phyloP scores from a whole-genome alignment of 768 basidiomycete species.

The Pleurotus tuber-regium region DNA sequence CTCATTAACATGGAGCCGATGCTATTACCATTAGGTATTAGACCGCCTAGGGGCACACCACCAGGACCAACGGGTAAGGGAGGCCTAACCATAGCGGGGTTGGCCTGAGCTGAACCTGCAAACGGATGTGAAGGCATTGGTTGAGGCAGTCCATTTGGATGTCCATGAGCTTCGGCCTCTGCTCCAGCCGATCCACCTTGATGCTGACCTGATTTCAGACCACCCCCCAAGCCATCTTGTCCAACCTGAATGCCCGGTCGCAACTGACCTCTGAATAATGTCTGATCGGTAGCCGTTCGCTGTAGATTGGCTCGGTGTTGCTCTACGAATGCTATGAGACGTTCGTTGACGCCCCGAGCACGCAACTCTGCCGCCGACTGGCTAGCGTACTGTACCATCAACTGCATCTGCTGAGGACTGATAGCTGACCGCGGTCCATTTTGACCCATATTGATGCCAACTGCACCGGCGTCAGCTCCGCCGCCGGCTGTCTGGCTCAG shows the following conservation, averaged over 20 bases:
- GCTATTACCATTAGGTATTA: neutral
- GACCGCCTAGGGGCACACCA: neutral
- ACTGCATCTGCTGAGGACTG: conserved; percentile 29
- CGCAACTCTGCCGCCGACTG: conserved; percentile 50
- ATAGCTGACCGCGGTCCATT: conserved; percentile 5
- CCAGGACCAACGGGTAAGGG: neutral
- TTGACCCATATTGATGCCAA: conserved; percentile 2
- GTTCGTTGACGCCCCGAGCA: conserved; percentile 43
- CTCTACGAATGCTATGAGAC: conserved; percentile 58
- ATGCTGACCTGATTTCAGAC: neutral
- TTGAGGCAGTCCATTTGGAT: neutral
- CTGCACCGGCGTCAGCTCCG: conserved; percentile 11
- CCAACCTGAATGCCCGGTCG: conserved; percentile 18
- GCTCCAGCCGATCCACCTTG: neutral
- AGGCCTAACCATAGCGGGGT: neutral
- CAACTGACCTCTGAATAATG: conserved; percentile 30
- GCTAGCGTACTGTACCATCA: conserved; percentile 47
- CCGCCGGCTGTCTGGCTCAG: conserved; percentile 11
- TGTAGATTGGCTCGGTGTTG: conserved; percentile 46
- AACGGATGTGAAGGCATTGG: neutral
- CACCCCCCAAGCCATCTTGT: conserved; percentile 7
- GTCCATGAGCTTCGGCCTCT: neutral
- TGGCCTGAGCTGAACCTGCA: neutral
- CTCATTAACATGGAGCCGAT: neutral
- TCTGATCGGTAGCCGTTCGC: conserved; percentile 35